phyloP scores from a whole-genome alignment of 208 protist genomes.

The Phytomonas sp. region DNA sequence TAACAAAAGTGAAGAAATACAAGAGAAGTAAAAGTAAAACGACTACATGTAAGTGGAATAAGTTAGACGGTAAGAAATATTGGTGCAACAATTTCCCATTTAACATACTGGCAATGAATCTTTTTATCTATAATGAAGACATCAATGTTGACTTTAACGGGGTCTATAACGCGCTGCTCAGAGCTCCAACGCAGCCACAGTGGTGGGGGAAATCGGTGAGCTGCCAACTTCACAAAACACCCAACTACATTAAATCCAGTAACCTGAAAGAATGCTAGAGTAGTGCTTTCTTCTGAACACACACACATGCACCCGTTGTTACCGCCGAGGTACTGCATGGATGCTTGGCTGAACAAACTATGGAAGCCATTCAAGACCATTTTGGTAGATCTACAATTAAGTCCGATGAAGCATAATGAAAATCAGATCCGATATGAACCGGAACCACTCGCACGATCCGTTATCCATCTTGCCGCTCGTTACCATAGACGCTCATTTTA shows the following conservation, averaged over 20 bases:
- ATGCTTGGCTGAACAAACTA: not conserved
- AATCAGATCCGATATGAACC: not conserved
- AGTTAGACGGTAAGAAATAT: not conserved
- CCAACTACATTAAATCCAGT: not conserved
- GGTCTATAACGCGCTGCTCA: not conserved
- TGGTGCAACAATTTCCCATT: not conserved
- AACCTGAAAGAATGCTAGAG: not conserved
- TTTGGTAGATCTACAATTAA: not conserved
- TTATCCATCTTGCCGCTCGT: not conserved
- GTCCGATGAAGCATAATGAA: not conserved
- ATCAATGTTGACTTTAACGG: not conserved
- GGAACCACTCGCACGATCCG: not conserved
- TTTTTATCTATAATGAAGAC: not conserved
- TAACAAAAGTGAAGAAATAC: conserved; percentile 2
- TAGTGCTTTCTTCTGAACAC: not conserved
- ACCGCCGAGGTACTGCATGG: not conserved
- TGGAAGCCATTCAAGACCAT: not conserved
- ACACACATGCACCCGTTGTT: not conserved
- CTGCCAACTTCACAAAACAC: not conserved
- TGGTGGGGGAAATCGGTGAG: not conserved
- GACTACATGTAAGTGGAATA: conserved; percentile 6
- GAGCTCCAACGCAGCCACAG: not conserved
- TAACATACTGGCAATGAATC: conserved; percentile 3
- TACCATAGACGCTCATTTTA: not conserved
- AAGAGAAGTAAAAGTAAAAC: conserved; percentile 10